Evolutionary conservation across 2,329 filamentous ascomycete genomes (phyloP).

Genomic region (Phialophora expanda): DNA sequence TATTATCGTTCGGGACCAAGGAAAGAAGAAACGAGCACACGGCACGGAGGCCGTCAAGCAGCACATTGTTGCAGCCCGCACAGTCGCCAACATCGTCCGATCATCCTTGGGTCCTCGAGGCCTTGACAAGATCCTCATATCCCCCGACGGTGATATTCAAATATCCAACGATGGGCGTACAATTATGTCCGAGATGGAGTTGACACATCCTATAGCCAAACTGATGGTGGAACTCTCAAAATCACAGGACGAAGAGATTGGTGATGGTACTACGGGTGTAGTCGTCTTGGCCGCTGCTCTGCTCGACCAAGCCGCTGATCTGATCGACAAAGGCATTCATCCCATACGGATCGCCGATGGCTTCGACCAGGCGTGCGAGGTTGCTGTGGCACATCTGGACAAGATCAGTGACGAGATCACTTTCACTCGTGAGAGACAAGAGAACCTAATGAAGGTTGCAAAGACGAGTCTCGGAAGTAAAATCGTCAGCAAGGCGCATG

Average conservation of each 20-base stretch:
- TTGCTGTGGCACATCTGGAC: slow-evolving; percentile 90
- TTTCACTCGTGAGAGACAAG: slow-evolving; percentile 78
- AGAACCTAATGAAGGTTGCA: slow-evolving; percentile 91
- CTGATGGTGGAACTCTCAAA: slow-evolving; percentile 95
- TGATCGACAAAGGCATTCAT: slow-evolving; percentile 99
- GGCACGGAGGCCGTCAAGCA: slow-evolving; percentile 97
- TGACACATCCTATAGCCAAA: slow-evolving; percentile 97
- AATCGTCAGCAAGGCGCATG: slow-evolving; percentile 98
- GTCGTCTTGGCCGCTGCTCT: slow-evolving; percentile 94
- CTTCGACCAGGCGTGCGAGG: slow-evolving; percentile 96
- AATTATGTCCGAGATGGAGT: slow-evolving; percentile 96
- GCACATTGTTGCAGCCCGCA: slow-evolving; percentile 95
- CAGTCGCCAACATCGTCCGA: slow-evolving; percentile 96
- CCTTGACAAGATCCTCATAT: slow-evolving; percentile 98
- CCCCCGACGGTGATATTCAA: slow-evolving; percentile 97
- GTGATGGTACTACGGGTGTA: slow-evolving; percentile 96
- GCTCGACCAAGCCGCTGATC: slow-evolving; percentile 92
- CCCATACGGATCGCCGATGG: slow-evolving; percentile 98
- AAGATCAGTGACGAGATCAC: slow-evolving; percentile 88
- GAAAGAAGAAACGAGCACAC: slow-evolving; percentile 95
- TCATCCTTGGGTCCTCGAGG: slow-evolving; percentile 93
- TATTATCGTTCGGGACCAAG: slow-evolving; percentile 97
- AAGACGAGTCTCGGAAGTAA: slow-evolving; percentile 97
- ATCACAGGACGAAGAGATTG: slow-evolving; percentile 98
- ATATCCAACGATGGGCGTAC: slow-evolving; percentile 99